phyloP scores from a whole-genome alignment of 768 basidiomycete species.

The Multifurca ochricompacta region DNA sequence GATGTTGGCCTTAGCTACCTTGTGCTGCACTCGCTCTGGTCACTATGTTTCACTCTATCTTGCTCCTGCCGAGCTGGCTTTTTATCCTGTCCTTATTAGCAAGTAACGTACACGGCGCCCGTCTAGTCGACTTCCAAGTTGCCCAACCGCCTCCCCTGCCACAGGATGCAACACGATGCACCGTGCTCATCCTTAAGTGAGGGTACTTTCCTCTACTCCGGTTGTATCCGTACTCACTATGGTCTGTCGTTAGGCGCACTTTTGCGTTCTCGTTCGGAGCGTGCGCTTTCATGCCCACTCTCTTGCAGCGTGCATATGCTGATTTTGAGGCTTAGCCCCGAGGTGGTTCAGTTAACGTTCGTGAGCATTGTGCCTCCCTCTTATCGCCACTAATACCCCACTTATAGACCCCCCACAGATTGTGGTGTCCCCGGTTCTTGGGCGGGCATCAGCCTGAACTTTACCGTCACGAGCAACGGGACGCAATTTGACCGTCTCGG shows the following conservation, averaged over 20 bases:
- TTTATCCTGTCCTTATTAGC: slow-evolving; percentile 12
- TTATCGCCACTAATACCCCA: background rate
- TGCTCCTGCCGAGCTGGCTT: background rate
- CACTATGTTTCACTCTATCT: background rate
- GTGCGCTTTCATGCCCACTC: slow-evolving; percentile 32
- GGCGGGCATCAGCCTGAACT: slow-evolving; percentile 68
- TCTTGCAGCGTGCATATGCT: background rate
- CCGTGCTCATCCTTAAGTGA: slow-evolving; percentile 55
- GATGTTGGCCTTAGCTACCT: background rate
- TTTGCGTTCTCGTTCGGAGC: slow-evolving; percentile 65
- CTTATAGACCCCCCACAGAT: slow-evolving; percentile 57
- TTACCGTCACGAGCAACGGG: slow-evolving; percentile 72
- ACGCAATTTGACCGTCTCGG: slow-evolving; percentile 69
- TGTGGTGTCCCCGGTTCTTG: slow-evolving; percentile 66
- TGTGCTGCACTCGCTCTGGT: background rate
- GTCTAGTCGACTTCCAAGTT: slow-evolving; percentile 62
- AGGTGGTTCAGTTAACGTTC: slow-evolving; percentile 55
- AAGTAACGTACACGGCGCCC: slow-evolving; percentile 22
- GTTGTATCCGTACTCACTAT: background rate
- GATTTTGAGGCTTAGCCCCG: slow-evolving; percentile 43
- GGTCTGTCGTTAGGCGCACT: slow-evolving; percentile 41
- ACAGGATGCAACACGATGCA: slow-evolving; percentile 50
- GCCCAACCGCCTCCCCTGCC: slow-evolving; percentile 68
- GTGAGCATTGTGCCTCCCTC: slow-evolving; percentile 17
- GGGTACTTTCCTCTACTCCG: slow-evolving; percentile 20